Evolutionary conservation across 768 basidiomycete genomes (phyloP), one percentile per base, ranked within the genome.

Genomic region (Termitomyces heimii): DNA sequence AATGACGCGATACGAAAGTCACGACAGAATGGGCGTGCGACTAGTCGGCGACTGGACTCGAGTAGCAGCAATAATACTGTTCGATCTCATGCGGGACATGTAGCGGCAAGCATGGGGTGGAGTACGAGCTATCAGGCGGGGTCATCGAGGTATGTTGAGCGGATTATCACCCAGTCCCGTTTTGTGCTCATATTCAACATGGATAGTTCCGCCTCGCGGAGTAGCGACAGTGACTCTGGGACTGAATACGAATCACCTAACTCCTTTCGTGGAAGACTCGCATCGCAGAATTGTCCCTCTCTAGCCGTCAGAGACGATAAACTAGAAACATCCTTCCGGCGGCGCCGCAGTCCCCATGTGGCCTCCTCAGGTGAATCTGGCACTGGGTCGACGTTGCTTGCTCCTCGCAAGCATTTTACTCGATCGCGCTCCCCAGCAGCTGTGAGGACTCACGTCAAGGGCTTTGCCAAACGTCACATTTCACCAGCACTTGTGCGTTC

Each of bases 121-220:
- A 93, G 89, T 65, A 92, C 90, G 13, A 92, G 90, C 62, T 93
- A 93, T 71, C 87, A 91, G 57, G 91, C 86, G 29, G 91, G 91
- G 45, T 89, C 89, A 34, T 92, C 89, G 10, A 83, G 87, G 89
- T 88, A 64, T 60, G 81, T 64, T 40, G n/a, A 24, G 16, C 35
- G 58, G 20, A 53, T 49, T 2, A 31, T 40, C 31, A 39, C 22
- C 47, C 51, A 50, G 28, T 39, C 39, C 39, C 44, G 40, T 35
- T 50, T 29, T n/a, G 18, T 34, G 32, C 50, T 53, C 26, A 58
- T 40, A 40, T 53, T 37, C 28, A 51, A 42, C 28, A 2, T 47
- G 37, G 35, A 7, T 58, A 82, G 84, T 60, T 78, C 85, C 22
- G 79, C 76, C 45, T 81, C 81, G 13, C 71, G 75, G 45, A 70